Evolutionary conservation across 2,329 filamentous ascomycete species (phyloP), one percentile per base, ranked within the genome.

Genomic region (Epichloe scottii): DNA sequence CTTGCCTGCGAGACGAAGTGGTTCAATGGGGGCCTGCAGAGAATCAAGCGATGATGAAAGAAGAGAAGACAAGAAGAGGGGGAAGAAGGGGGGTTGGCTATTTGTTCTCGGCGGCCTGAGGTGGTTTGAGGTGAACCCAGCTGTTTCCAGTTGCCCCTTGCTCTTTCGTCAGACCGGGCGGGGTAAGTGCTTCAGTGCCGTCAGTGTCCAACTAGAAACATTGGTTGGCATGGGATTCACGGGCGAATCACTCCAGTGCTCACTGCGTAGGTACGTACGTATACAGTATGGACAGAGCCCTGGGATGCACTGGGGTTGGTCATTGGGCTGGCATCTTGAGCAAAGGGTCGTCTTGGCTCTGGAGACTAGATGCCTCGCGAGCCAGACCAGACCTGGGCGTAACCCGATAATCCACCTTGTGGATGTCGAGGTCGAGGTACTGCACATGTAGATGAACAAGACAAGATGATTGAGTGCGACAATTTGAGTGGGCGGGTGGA

Each of bases 141-240:
- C 23, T 48, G 39, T 23, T 44, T 14, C 51, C 34, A 46, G 45
- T 61, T 59, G 53, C 59, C 55, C 56, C 17, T 55, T 59, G 59
- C 60, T 63, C 62, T 66, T 65, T 68, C 64, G 66, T 68, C 66
- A 68, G 66, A 68, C 62, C 65, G 68, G 68, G 68, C 68, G 68
- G 69, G 69, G 69, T 71, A 71, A 65, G 58, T 58, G 55, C 52
- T 71, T 71, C 70, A 64, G 58, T 58, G 56, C 52, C 53, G 57
- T 58, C 49, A 39, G 55, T 46, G 50, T 43, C 51, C 21, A 26
- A 26, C 23, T 12, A 39, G 38, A 14, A 17, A 21, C 33, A 17
- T 17, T 34, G 46, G 46, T 48, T 48, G 37, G 46, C 37, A 39
- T 21, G 4, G 46, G 38, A 21, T 30, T 48, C 12, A 30, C n/a